Evolutionary conservation across 176 grass and related monocot species (phyloP), one percentile per base, ranked within the genome.

Genomic region (Paspalum notatum): DNA sequence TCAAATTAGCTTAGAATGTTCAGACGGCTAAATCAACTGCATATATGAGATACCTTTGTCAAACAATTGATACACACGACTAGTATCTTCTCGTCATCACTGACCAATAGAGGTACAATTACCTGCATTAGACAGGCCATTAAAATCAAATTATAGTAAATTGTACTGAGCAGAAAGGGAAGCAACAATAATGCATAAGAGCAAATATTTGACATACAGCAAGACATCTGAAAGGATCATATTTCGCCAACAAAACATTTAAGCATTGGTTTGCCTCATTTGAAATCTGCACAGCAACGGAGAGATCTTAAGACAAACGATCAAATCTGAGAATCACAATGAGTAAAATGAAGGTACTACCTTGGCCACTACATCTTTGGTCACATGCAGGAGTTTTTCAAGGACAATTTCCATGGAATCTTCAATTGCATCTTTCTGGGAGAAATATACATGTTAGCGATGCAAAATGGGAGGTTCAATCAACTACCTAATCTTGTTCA

Each of bases 31-130:
- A 42, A 61, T 49, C 38, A 72, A 72, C 32, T 78, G 51, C 52
- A 67, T 21, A 62, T 58, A 89, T 78, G 38, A 83, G 27, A 78
- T 90, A 99, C 96, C 96, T 99, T 99, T 78, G 96, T 99, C 83
- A 99, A 93, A 90, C 86, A 99, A 85, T 93, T 99, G 86, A 99
- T 95, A 77, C 92, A 91, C 65, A 95, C 86, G 70, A 99, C 93
- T 67, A 99, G 92, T 51, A 89, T 95, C 91, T 93, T 99, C 85
- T 99, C 96, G 85, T 95, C 96, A 41, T 99, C 93, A 88, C 76
- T 86, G 78, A 99, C 93, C 79, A 99, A 86, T 71, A 95, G 82
- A 84, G 96, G 96, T 63, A 90, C 93, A 67, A 99, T 71, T 54
- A 95, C 90, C 96, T 99, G 93, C 63, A 87, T 62, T 38, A 75